A percentile compares a stretch with the other conserved stretches of the same genome.
Evolutionary conservation across 2,329 filamentous ascomycete species (phyloP).

Genomic region (Alternaria metachromatica): DNA sequence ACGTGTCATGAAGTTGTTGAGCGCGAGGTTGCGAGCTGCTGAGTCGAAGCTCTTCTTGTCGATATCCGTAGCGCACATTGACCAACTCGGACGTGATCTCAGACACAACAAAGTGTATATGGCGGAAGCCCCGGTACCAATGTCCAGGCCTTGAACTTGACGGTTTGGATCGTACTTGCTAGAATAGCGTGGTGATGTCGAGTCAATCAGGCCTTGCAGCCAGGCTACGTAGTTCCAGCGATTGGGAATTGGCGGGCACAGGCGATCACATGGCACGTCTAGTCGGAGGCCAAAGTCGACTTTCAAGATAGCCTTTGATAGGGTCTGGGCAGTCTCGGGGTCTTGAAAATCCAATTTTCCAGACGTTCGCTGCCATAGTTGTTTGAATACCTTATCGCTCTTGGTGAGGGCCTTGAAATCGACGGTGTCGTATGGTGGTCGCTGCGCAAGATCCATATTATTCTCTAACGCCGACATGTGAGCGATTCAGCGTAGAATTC

Average conservation of each 20-base stretch:
- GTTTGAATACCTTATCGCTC: slow-evolving; percentile 65
- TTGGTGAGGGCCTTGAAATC: slow-evolving; percentile 69
- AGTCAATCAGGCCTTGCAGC: slow-evolving; percentile 82
- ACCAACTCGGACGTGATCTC: slow-evolving; percentile 70
- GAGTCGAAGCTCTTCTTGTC: slow-evolving; percentile 72
- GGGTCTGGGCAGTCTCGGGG: slow-evolving; percentile 72
- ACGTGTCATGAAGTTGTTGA: slow-evolving; percentile 69
- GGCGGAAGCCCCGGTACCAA: slow-evolving; percentile 88
- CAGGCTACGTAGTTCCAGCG: slow-evolving; percentile 91
- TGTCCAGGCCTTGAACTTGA: slow-evolving; percentile 75
- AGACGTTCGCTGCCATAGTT: slow-evolving; percentile 53
- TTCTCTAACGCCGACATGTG: not conserved
- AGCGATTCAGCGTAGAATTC: not conserved
- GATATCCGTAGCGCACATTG: slow-evolving; percentile 66
- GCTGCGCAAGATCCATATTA: slow-evolving; percentile 35
- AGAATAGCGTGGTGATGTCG: slow-evolving; percentile 58
- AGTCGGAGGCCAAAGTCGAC: slow-evolving; percentile 76
- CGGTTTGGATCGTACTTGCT: slow-evolving; percentile 58
- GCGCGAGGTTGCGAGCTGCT: slow-evolving; percentile 70
- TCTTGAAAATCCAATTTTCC: slow-evolving; percentile 80
- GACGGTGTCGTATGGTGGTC: slow-evolving; percentile 60
- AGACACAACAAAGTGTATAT: slow-evolving; percentile 90
- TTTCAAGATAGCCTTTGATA: slow-evolving; percentile 80
- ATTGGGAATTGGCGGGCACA: slow-evolving; percentile 80
- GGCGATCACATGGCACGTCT: slow-evolving; percentile 74